Evolutionary conservation across 306 rosid genomes (phyloP), one percentile per base, ranked within the genome.

Genomic region (Vigna nakashimae): DNA sequence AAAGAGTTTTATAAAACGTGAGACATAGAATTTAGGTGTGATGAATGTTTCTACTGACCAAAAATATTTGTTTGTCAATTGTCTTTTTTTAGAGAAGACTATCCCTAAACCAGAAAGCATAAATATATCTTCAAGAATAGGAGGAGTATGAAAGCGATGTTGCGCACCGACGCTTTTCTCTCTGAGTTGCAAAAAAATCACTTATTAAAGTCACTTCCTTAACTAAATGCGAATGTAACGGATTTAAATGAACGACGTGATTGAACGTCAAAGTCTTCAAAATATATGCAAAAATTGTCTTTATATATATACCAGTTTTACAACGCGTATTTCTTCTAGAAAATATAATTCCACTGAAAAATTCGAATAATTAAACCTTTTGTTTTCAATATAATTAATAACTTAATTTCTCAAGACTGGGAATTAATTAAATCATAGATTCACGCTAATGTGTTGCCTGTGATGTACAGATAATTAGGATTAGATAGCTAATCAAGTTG

Each of bases 141-240:
- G 9, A 16, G 30, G 52, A 50, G 14, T 46, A 32, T 22, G 4
- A 32, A 63, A 32, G 26, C 9, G 69, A 30, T 28, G 69, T 65
- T 51, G 55, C 83, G 62, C 83, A 74, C 86, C 86, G 86, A 83
- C 86, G 74, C 38, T 74, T 42, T 51, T 18, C 42, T 57, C 24
- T 24, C 34, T 63, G 14, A n/a, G n/a, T 71, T 71, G 38, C 81
- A 17, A 17, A 24, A 40, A 48, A 14, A 58, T 51, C 18, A 50
- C 40, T 51, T 58, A 4, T 43, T 22, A 9, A 77, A 30, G 62
- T 66, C 79, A 69, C 71, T 49, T 79, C 45, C 43, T 13, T 20
- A 18, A 56, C 46, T 58, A 65, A 79, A 75, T 80, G 72, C 43
- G 34, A 77, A 60, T 38, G 70, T 67, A 42, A 58, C 50, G 48